Conservation (phyloP, 345 rosid genomes). For the Citrus hindsii region DNA sequence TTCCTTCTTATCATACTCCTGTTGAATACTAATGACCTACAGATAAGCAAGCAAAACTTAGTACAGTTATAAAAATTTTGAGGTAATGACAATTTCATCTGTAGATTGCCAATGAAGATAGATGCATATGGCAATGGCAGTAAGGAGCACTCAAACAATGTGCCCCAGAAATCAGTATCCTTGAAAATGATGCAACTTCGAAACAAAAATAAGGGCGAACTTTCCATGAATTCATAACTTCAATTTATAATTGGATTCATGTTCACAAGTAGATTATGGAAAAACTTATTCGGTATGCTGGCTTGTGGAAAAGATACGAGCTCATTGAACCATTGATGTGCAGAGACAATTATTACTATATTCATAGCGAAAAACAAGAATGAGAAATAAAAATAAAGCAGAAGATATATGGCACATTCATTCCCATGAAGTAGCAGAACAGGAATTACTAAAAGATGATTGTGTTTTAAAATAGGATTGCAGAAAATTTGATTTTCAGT, state of each 20-base stretch:
- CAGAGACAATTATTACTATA: not conserved
- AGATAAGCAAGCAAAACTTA: conserved; percentile 6
- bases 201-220: not conserved
- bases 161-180: conserved; percentile 2
- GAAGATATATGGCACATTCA: not conserved
- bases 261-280: not conserved
- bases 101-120: not conserved
- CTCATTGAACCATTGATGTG: not conserved
- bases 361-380: not conserved
- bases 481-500: conserved; percentile 12
- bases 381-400: not conserved
- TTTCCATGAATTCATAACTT: not conserved
- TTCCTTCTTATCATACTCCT: conserved; percentile 57
- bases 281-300: not conserved
- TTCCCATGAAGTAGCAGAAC: not conserved
- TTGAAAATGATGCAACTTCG: not conserved
- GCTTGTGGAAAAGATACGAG: not conserved
- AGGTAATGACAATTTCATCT: not conserved
- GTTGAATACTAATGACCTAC: conserved; percentile 51
- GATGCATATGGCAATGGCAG: not conserved
- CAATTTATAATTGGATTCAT: not conserved
- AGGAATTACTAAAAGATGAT: not conserved
- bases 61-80: not conserved
- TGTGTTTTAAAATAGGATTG: not conserved
- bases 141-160: not conserved